Evolutionary conservation across 2,329 filamentous ascomycete genomes (phyloP).

Genomic region (Scedosporium minutisporum): DNA sequence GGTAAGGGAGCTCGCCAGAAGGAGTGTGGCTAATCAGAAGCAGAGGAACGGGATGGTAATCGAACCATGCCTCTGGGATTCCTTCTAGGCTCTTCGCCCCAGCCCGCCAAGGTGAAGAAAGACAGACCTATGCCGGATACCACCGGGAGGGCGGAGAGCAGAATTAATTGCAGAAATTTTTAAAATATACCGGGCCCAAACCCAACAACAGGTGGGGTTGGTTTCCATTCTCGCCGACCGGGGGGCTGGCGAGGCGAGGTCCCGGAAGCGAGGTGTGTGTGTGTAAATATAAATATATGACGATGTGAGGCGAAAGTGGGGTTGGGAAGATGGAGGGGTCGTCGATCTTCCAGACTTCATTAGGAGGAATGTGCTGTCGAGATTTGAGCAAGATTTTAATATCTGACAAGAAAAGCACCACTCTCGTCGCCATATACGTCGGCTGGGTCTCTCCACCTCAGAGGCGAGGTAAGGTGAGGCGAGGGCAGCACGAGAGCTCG

Average conservation of each 20-base stretch:
- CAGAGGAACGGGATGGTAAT: not conserved
- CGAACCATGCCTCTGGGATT: constrained; percentile 1
- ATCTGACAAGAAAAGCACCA: not conserved
- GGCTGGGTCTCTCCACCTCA: not conserved
- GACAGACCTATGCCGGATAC: too few relatives aligned
- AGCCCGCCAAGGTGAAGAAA: not conserved
- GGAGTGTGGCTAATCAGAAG: not conserved
- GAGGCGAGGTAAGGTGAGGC: not conserved
- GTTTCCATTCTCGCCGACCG: not conserved
- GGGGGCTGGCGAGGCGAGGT: not conserved
- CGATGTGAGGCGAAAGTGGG: not conserved
- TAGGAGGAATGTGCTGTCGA: not conserved
- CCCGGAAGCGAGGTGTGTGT: not conserved
- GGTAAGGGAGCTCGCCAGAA: not conserved
- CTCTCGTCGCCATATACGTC: too few relatives aligned
- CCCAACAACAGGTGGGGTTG: not conserved
- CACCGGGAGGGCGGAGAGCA: too few relatives aligned
- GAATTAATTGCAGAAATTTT: too few relatives aligned
- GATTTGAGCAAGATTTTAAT: not conserved
- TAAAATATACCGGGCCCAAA: not conserved
- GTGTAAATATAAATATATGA: not conserved
- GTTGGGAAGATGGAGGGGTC: not conserved
- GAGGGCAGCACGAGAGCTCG: not conserved
- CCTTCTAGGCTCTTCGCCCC: not conserved
- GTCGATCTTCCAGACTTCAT: not conserved